Conservation (phyloP, 2,329 filamentous ascomycete species). For the Phyllosticta citribraziliensis region DNA sequence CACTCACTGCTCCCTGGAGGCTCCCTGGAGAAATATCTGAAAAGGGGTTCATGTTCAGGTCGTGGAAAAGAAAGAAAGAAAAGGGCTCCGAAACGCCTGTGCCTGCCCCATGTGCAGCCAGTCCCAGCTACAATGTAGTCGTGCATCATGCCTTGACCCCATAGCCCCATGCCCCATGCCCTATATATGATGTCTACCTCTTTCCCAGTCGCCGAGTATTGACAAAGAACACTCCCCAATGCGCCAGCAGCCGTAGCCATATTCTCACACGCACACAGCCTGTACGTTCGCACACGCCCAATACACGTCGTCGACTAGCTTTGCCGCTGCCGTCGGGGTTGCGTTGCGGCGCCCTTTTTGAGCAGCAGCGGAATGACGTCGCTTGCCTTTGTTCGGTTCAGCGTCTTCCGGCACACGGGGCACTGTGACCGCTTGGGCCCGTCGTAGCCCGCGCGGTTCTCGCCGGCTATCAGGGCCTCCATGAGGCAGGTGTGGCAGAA, state of each 20-base stretch:
- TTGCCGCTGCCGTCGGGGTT: conserved; percentile 1
- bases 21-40: too few relatives aligned
- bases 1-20: too few relatives aligned
- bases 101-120: too few relatives aligned
- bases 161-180: too few relatives aligned
- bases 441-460: conserved; percentile 37
- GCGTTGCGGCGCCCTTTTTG: conserved; percentile 1
- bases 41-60: too few relatives aligned
- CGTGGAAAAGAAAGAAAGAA: too few relatives aligned
- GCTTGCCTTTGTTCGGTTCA: conserved; percentile 29
- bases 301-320: neutral
- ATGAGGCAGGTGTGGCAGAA: conserved; percentile 56
- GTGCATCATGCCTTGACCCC: too few relatives aligned
- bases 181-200: neutral
- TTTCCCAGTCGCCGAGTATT: neutral
- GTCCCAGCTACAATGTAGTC: too few relatives aligned
- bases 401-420: conserved; percentile 38
- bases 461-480: conserved; percentile 48
- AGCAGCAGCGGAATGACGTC: conserved; percentile 26
- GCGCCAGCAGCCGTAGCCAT: neutral
- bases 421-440: conserved; percentile 36
- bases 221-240: neutral
- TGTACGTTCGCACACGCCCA: neutral
- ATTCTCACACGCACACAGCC: neutral
- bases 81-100: too few relatives aligned